phyloP scores from a whole-genome alignment of 179 eudicot genomes.

The Sideroxylon spinosum region DNA sequence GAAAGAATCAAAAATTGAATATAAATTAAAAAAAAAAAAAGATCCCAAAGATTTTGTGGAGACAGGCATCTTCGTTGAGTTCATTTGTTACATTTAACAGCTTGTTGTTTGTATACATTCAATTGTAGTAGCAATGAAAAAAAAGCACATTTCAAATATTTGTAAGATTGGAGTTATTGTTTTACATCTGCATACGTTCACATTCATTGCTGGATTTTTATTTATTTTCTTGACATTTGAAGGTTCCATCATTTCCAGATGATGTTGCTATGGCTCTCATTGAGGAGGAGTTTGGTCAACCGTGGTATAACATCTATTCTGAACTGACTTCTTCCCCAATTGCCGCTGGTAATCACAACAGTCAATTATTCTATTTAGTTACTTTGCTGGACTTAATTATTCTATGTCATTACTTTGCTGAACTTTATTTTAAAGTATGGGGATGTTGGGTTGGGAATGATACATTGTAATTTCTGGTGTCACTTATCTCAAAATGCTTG shows the following conservation, averaged over 20 bases:
- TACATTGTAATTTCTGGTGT: background rate
- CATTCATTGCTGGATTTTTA: slow-evolving; percentile 6
- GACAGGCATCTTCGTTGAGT: background rate
- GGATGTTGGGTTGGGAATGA: background rate
- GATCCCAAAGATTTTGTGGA: background rate
- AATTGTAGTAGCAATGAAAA: background rate
- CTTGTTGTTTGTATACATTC: background rate
- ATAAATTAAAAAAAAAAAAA: background rate
- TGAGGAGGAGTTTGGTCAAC: slow-evolving; percentile 92
- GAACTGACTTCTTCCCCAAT: slow-evolving; percentile 94
- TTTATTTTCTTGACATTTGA: slow-evolving; percentile 20
- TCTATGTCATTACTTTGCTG: background rate
- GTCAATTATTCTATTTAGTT: background rate
- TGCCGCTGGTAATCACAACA: slow-evolving; percentile 76
- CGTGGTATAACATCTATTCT: slow-evolving; percentile 84
- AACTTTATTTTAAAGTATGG: slow-evolving; percentile 8
- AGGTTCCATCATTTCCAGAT: slow-evolving; percentile 99
- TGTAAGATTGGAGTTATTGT: background rate
- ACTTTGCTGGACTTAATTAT: slow-evolving; percentile 4
- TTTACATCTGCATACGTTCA: background rate
- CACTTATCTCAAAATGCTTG: background rate
- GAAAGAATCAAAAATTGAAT: too few species aligned
- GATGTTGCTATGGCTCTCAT: slow-evolving; percentile 94
- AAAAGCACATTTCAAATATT: background rate
- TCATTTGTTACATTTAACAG: background rate